Conservation (phyloP, 2,329 filamentous ascomycete genomes). For the Elsinoe perseae region DNA sequence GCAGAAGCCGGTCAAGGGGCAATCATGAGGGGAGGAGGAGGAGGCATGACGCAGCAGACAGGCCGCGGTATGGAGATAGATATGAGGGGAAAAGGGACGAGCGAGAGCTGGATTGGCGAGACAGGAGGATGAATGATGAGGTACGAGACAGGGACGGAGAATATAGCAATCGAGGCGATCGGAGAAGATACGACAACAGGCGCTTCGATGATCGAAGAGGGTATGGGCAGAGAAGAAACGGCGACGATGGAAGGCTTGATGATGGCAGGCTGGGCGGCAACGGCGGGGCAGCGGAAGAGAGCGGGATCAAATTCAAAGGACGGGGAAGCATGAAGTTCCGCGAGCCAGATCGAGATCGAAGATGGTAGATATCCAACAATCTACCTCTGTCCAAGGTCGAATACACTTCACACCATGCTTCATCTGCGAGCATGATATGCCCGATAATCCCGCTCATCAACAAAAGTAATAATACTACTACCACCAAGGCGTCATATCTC, state of each 20-base stretch:
- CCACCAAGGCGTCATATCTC: conserved; percentile 46
- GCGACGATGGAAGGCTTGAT: conserved; percentile 38
- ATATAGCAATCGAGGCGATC: neutral
- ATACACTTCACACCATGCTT: no score
- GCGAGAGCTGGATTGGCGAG: conserved; percentile 4
- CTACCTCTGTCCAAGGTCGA: neutral
- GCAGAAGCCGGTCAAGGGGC: conserved; percentile 18
- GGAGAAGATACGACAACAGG: neutral
- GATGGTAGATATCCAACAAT: conserved; percentile 10
- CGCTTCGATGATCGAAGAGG: conserved; percentile 1
- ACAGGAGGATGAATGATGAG: neutral
- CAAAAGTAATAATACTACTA: neutral
- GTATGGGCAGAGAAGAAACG: conserved; percentile 16
- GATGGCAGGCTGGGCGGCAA: conserved; percentile 34
- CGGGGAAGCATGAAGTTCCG: conserved; percentile 35
- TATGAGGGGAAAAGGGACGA: neutral
- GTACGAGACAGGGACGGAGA: neutral
- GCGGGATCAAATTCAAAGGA: conserved; percentile 34
- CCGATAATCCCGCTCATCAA: no score
- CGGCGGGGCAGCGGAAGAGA: conserved; percentile 22
- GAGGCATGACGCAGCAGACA: conserved; percentile 17
- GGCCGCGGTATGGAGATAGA: neutral
- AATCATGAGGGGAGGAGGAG: conserved; percentile 6
- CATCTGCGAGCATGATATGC: no score
- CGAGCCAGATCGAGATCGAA: conserved; percentile 23